These are phyloP conservation scores for Dentipellis fragilis DNA, from an alignment of 768 basidiomycete genomes.

Conservation along the genomic window DNA sequence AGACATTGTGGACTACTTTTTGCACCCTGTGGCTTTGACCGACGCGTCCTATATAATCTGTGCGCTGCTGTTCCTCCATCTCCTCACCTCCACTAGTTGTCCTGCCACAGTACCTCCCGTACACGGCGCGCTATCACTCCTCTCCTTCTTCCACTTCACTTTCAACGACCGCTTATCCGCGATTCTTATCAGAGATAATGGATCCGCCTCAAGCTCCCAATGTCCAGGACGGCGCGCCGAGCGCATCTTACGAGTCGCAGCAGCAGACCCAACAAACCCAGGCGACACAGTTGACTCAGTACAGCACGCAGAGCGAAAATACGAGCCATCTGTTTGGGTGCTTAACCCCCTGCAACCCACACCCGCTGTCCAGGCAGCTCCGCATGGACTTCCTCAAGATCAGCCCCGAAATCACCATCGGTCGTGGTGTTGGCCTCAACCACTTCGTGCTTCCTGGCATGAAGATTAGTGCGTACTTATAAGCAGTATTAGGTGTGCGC, in stretches of 20 bases:
- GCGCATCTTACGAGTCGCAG: background rate
- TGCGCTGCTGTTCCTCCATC: too few species aligned
- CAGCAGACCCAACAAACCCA: background rate
- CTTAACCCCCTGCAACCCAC: constrained; percentile 4
- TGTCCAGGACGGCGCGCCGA: background rate
- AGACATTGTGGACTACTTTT: too few species aligned
- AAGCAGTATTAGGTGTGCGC: constrained; percentile 8
- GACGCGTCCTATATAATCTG: too few species aligned
- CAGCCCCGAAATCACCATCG: constrained; percentile 1
- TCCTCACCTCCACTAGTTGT: too few species aligned
- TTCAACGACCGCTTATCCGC: background rate
- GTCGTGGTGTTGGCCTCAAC: constrained; percentile 12
- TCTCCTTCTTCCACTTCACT: too few species aligned
- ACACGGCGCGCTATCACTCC: too few species aligned
- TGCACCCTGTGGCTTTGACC: too few species aligned
- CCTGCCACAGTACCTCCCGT: too few species aligned
- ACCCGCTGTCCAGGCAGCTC: background rate
- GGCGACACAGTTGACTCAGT: background rate
- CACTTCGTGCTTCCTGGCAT: constrained; percentile 57
- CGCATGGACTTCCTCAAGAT: constrained; percentile 11
- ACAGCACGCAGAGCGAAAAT: background rate
- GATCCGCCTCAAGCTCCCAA: background rate
- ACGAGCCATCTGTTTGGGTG: constrained; percentile 7
- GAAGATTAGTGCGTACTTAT: constrained; percentile 55
- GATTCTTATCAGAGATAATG: background rate